Base-by-base conservation (phyloP, 2,329 filamentous ascomycete species). In the Knufia fluminis region DNA sequence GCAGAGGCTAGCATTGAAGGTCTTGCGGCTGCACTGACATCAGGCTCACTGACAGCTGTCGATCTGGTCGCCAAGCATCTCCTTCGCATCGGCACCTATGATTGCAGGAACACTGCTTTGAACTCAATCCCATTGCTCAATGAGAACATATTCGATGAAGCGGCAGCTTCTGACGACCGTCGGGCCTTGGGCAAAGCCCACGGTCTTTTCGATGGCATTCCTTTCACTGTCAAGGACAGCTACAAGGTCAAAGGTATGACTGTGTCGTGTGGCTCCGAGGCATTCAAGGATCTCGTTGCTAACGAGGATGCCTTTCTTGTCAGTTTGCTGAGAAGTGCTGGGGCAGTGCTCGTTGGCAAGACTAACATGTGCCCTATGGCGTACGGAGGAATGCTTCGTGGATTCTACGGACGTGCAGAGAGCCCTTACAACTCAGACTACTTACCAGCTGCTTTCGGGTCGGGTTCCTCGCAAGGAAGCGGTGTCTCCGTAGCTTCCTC, bases 341-440 rank as follows among this genome's bases (percentile, higher is more conserved):
- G 76, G 1, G 74, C 70, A 0, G 64, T 79, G 1, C 60, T 77
- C 17, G 63, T 79, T 0, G 78, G 78, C 0, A 70, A 72, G 39
- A 79, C 78, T 0, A 82, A 80, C 49, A 78, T 80, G 71, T 77
- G 74, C 0, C 72, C 77, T 0, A 78, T 80, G 75, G 77, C 77
- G 9, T 71, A 72, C 19, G 76, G 76, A 0, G 77, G 78, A 0
- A 78, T 77, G 69, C 76, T 79, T 51, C 66, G 77, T 6, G 77
- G 77, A 0, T 54, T 76, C 0, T 78, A 78, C 52, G 77, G 77
- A 0, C 67, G 77, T 2, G 74, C 77, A 0, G 76, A 79, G 56
- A 75, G 69, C 20, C 76, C 77, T 0, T 80, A 80, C 55, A 79
- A 79, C 45, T 48, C 59, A 0, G 66, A 72, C 0, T 80, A 75